Evolutionary conservation across 2,329 filamentous ascomycete species (phyloP).

Genomic region (Penicillium sp.): DNA sequence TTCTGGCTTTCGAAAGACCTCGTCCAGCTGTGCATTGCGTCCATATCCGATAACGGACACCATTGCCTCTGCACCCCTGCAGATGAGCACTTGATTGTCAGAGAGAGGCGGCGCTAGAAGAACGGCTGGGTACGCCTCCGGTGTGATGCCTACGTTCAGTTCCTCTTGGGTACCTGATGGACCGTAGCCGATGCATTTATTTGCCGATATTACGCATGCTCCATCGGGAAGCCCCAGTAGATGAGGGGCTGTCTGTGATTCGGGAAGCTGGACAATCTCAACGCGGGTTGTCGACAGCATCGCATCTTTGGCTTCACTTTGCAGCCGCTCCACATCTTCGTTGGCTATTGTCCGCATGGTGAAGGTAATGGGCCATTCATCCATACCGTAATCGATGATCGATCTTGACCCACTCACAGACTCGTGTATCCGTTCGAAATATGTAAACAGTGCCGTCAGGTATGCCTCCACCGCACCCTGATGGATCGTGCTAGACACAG

Average conservation of each 20-base stretch:
- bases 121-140: neutral
- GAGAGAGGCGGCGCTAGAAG: slow-evolving; percentile 7
- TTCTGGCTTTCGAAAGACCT: neutral
- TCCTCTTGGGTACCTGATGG: slow-evolving; percentile 10
- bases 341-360: neutral
- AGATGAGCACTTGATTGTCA: slow-evolving; percentile 6
- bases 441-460: slow-evolving; percentile 5
- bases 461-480: neutral
- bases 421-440: slow-evolving; percentile 1
- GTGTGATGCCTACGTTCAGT: neutral
- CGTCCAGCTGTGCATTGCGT: slow-evolving; percentile 1
- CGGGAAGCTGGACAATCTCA: neutral
- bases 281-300: neutral
- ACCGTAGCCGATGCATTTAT: slow-evolving; percentile 7
- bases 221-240: neutral
- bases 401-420: neutral
- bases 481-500: slow-evolving; percentile 1
- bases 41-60: slow-evolving; percentile 2
- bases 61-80: slow-evolving; percentile 6
- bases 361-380: slow-evolving; percentile 4
- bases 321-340: neutral
- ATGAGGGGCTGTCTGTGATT: neutral
- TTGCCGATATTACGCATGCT: slow-evolving; percentile 5
- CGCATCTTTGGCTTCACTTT: neutral
- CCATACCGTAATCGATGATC: neutral